Evolutionary conservation across 2,329 filamentous ascomycete species (phyloP), one percentile per base, ranked within the genome.

Genomic region (Orbilia javanica): DNA sequence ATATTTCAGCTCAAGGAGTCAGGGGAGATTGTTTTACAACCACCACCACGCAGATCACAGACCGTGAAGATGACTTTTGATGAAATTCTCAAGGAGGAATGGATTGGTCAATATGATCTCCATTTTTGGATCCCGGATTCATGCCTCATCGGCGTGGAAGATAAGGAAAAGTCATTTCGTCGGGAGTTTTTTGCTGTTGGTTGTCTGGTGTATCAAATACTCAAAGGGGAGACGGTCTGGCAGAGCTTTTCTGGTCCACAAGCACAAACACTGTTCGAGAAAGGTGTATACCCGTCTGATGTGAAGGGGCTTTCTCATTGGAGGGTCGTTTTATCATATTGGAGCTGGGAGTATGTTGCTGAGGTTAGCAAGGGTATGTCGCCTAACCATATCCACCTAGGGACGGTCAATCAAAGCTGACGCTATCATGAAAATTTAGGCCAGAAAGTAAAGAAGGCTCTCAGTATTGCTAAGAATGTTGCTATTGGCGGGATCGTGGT

Each of bases 111-210:
- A 60, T 76, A 70, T 34, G 48, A 76, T 13, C 72, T 57, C 1
- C 72, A 76, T 18, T 76, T 70, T 39, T 70, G 57, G 60, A 57
- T 76, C n/a, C 72, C 72, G n/a, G 72, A 70, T 4, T 65, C 65
- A 3, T 76, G 72, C 39, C 46, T 76, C 6, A 0, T 44, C 4
- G 72, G 48, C 0, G 31, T 76, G 8, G 10, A 18, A 0, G 55
- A 64, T 13, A n/a, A 50, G 20, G 72, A 76, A 18, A 70, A 60
- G 13, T 8, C 39, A 4, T 67, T 76, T 25, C 31, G 72, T 22
- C 42, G 65, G 15, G 50, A 57, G 6, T 60, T 70, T 3, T 76
- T 76, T 27, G 72, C 72, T 2, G 60, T 76, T 7, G 72, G 72
- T 4, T 69, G 72, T 29, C 39, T 76, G 18, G 29, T 70, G 1